Base-by-base conservation (phyloP, 768 basidiomycete species). In the Gymnopilus dilepis region DNA sequence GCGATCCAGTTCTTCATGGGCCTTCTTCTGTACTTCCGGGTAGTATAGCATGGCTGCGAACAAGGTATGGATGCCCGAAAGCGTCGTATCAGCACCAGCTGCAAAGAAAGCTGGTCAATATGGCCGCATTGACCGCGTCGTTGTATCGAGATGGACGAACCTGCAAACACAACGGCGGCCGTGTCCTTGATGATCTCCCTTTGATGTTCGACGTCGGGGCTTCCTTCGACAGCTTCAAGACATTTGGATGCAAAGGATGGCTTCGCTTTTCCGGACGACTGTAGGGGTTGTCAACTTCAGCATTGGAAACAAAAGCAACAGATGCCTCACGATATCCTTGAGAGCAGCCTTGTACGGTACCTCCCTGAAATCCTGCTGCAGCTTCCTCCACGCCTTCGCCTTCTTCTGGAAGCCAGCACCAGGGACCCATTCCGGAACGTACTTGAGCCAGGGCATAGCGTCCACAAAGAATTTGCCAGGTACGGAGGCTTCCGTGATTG, bases 1-100 rank as follows among this genome's bases (percentile, higher is more conserved):
- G 0, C 62, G 43, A 41, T 80, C 79, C n/a, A 82, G 60, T 59
- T 80, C 80, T n/a, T 66, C 68, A 38, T 80, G 78, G 1, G 76
- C 78, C 42, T 71, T 73, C 41, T 58, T 64, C 65, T 77, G 76
- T 0, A 72, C 72, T 2, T 79, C 76, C 1, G 80, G 82, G 62
- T 78, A 67, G 19, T 70, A 67, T 0, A 76, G 66, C 77, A 82
- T 79, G 1, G 75, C 77, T 6, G 79, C 71, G 30, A 82, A 55
- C 59, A 82, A 78, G 11, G 62, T 63, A 21, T 66, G 67, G 12
- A 74, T 66, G 3, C 69, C 63, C 1, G 72, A 69, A 1, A 71
- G 59, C 2, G 70, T 74, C 11, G 74, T 73, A 38, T 74, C 71
- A 12, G 70, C 66, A 11, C 67, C 72, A 34, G 70, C 73, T 72